Base-by-base conservation (phyloP, 495 filamentous ascomycete species). In the Oleoguttula mirabilis region DNA sequence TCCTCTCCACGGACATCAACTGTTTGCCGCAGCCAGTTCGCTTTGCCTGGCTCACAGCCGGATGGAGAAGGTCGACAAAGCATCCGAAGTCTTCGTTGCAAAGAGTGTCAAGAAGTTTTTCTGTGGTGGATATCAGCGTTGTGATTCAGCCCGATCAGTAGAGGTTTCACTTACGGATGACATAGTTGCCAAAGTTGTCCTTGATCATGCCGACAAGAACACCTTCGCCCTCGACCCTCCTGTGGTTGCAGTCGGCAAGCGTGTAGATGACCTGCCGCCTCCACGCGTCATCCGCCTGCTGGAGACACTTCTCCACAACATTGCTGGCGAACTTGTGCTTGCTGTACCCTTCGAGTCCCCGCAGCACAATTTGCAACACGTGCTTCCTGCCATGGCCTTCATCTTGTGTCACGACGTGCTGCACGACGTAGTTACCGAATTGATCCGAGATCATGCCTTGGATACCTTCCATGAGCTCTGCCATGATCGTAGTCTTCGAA, bases 281-380 rank as follows among this genome's bases (percentile, higher is more conserved):
- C 54, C 93, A 76, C 34, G 79, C 71, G 15, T 72, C 64, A 1
- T 72, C 76, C 10, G 83, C 86, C 49, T 73, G 75, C 41, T 79
- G 66, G 36, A 98, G 84, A 51, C 85, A 90, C 66, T 88, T 93
- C 63, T 98, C 90, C 1, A 98, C 92, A 4, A 98, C 90, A 52
- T 98, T 95, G 51, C 85, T 94, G 3, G 92, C 90, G 55, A 87
- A 94, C 58, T 98, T 96, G 64, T 96, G 88, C 65, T 84, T 93
- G 4, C 84, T 94, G 51, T 81, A 65, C 1, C 65, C 66, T n/a
- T 92, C 58, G 0, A 92, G 63, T 39, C 86, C 72, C 4, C 66
- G 66, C 38, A 75, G 80, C 50, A 98, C 79, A 23, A 87, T 59
- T 27, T 65, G 58, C 41, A 95, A 80, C 59, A 94, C 78, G 47